Evolutionary conservation across 169 alveolate genomes (phyloP), one percentile per base, ranked within the genome.

Genomic region (Perkinsus olseni): DNA sequence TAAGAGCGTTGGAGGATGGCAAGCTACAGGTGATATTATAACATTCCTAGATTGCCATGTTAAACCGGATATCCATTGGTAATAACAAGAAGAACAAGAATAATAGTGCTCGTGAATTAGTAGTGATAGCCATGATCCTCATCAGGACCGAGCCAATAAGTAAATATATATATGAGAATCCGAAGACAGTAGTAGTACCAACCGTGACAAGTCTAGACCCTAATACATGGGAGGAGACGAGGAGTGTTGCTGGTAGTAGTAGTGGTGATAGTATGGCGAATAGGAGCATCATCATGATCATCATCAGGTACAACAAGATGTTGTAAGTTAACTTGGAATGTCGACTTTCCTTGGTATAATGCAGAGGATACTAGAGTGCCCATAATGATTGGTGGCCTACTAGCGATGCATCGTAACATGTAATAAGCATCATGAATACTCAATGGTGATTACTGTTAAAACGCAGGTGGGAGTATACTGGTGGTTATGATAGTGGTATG

Each of bases 41-140:
- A 95, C 94, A 1, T 95, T 95, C 93, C 93, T 94, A 92, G 97
- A 95, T 93, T 95, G 97, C 90, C 97, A 95, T 74, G 95, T 95
- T 38, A 93, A 95, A 34, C 97, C 97, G 34, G 94, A 95, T 94
- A 95, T 94, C 4, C 94, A 95, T 51, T 95, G 97, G 97, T 92
- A 91, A n/a, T 62, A 62, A 40, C 11, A n/a, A n/a, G n/a, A n/a
- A n/a, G n/a, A n/a, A n/a, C n/a, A n/a, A n/a, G n/a, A 11, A 40
- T 40, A 40, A 3, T 40, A 40, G 21, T 40, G 11, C 50, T 40
- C n/a, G n/a, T n/a, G n/a, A 40, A 40, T 40, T 11, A 40, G 50
- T 40, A 11, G 17, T 62, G 0, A 21, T 24, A 6, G 17, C 17
- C 0, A 62, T 62, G 82, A 40, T 62, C n/a, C n/a, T n/a, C 0